These are phyloP conservation scores for Boletus tomentosulus DNA, from an alignment of 768 basidiomycete genomes.

Conservation along the genomic window DNA sequence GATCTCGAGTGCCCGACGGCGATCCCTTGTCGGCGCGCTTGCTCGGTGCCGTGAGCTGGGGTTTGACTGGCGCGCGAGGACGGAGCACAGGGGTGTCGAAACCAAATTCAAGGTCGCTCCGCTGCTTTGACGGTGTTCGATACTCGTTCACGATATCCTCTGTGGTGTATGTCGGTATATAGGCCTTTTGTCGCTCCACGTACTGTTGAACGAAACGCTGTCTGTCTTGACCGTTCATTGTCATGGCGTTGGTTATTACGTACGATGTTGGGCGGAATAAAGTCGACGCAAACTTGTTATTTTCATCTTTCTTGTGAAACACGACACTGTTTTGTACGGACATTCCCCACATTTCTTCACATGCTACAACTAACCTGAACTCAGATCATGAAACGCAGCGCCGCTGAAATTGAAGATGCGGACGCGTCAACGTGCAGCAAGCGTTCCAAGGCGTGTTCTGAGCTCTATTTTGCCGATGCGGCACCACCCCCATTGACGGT, in stretches of 20 bases:
- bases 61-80: slow-evolving; percentile 34
- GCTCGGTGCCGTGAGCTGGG: not conserved
- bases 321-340: not conserved
- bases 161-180: slow-evolving; percentile 40
- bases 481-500: slow-evolving; percentile 25
- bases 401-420: slow-evolving; percentile 6
- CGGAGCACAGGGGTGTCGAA: slow-evolving; percentile 57
- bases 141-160: slow-evolving; percentile 32
- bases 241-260: slow-evolving; percentile 1
- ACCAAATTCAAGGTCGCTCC: slow-evolving; percentile 27
- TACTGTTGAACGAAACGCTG: slow-evolving; percentile 42
- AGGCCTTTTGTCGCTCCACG: slow-evolving; percentile 45
- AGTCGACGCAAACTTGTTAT: not conserved
- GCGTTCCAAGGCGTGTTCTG: slow-evolving; percentile 20
- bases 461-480: slow-evolving; percentile 12
- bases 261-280: not conserved
- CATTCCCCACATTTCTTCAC: not conserved
- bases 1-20: not conserved
- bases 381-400: slow-evolving; percentile 21
- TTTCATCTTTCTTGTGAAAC: slow-evolving; percentile 8
- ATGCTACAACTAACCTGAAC: not conserved
- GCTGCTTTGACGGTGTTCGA: slow-evolving; percentile 10
- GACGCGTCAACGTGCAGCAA: slow-evolving; percentile 15
- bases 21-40: not conserved
- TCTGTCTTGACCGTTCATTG: slow-evolving; percentile 36